A percentile compares a stretch with the other conserved stretches of the same genome.
Evolutionary conservation across 2,329 filamentous ascomycete species (phyloP).

Genomic region (Pseudopyrenochaeta lycopersici): DNA sequence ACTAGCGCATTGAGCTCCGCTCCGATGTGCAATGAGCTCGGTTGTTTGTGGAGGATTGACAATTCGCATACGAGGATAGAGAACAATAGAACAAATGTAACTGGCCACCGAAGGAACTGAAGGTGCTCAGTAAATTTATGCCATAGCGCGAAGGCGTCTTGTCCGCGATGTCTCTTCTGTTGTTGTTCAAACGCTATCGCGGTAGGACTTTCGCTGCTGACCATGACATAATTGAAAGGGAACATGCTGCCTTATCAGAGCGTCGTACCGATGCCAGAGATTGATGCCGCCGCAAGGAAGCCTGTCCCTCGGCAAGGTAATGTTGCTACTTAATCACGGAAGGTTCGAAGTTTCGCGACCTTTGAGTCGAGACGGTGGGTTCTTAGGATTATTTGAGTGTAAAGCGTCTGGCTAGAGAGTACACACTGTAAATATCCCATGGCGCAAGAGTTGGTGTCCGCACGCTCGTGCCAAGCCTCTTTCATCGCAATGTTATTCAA

Average conservation of each 20-base stretch:
- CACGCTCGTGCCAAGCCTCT: not conserved
- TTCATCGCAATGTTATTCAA: not conserved
- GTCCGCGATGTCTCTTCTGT: not conserved
- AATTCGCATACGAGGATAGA: constrained; percentile 19
- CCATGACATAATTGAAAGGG: constrained; percentile 19
- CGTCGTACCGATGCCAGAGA: too few species aligned
- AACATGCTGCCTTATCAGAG: not conserved
- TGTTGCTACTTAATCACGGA: too few species aligned
- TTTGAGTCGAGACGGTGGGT: not conserved
- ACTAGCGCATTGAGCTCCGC: constrained; percentile 23
- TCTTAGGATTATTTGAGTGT: not conserved
- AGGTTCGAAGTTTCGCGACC: not conserved
- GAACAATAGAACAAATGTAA: constrained; percentile 12
- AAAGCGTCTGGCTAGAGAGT: too few species aligned
- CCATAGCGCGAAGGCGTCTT: constrained; percentile 2
- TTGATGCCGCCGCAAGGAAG: too few species aligned
- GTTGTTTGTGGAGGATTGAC: constrained; percentile 21
- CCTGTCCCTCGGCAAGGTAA: too few species aligned
- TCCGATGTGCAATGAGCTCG: constrained; percentile 6
- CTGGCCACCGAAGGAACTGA: constrained; percentile 17
- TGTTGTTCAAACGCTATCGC: constrained; percentile 3
- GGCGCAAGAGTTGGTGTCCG: not conserved
- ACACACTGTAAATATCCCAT: too few species aligned
- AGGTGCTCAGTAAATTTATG: not conserved
- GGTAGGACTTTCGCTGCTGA: constrained; percentile 14